A percentile compares a stretch with the other conserved stretches of the same genome.
phyloP scores from a whole-genome alignment of 129 eudicot genomes.

The Erigeron canadensis region DNA sequence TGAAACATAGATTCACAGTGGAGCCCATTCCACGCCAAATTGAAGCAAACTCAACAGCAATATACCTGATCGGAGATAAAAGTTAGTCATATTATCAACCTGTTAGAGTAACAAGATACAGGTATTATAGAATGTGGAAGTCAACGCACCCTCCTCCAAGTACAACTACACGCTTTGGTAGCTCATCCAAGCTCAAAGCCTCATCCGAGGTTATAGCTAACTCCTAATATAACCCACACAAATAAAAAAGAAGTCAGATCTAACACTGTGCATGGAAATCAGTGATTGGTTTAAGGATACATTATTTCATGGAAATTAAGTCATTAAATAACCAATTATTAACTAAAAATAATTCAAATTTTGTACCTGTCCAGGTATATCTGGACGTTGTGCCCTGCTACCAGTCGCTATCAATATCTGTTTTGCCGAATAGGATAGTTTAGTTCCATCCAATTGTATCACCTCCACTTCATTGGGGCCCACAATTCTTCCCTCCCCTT shows the following conservation, averaged over 20 bases:
- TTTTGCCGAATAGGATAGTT: slow-evolving; percentile 63
- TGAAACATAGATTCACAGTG: slow-evolving; percentile 72
- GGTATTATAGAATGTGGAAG: slow-evolving; percentile 1
- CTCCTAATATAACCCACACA: slow-evolving; percentile 49
- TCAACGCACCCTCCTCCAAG: slow-evolving; percentile 88
- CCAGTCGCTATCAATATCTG: slow-evolving; percentile 94
- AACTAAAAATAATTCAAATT: neutral
- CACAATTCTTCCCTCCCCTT: slow-evolving; percentile 87
- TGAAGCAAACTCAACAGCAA: slow-evolving; percentile 99
- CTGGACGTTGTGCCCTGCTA: slow-evolving; percentile 84
- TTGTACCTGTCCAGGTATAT: slow-evolving; percentile 81
- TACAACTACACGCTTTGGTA: slow-evolving; percentile 84
- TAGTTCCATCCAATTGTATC: slow-evolving; percentile 83
- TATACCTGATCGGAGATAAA: slow-evolving; percentile 53
- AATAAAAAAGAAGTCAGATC: neutral
- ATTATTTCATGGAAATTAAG: neutral
- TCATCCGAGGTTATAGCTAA: slow-evolving; percentile 92
- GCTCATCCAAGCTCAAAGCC: slow-evolving; percentile 95
- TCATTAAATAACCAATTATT: neutral
- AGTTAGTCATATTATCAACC: neutral
- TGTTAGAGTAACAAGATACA: neutral
- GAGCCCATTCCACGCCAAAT: slow-evolving; percentile 99
- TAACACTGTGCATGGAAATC: neutral
- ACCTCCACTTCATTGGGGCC: slow-evolving; percentile 95
- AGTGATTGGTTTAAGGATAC: neutral